Percentiles rank a stretch among this genome's conserved stretches.
Evolutionary conservation across 441 rosid genomes (phyloP).

Genomic region (Gossypium trilobum): DNA sequence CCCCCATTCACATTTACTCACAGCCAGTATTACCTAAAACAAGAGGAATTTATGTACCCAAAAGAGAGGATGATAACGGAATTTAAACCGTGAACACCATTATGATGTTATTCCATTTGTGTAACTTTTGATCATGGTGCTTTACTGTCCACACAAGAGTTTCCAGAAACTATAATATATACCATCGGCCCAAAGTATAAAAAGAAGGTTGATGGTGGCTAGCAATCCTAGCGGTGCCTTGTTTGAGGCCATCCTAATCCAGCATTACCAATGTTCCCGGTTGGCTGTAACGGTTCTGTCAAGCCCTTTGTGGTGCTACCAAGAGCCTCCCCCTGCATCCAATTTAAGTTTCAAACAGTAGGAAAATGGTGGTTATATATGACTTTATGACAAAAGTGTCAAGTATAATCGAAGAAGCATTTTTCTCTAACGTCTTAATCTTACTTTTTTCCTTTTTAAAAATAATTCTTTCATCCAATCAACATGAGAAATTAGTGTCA

Average conservation of each 20-base stretch:
- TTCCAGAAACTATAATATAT: background rate
- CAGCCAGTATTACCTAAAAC: background rate
- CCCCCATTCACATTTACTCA: background rate
- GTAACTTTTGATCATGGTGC: background rate
- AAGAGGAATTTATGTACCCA: background rate
- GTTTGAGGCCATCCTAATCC: constrained; percentile 68
- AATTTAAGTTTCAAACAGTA: background rate
- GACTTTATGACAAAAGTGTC: background rate
- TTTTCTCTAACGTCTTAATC: background rate
- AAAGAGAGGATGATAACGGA: background rate
- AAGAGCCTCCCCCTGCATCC: constrained; percentile 66
- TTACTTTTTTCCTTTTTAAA: background rate
- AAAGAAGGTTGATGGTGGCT: background rate
- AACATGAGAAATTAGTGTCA: background rate
- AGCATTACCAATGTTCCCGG: constrained; percentile 66
- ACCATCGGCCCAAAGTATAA: background rate
- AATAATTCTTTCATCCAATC: background rate
- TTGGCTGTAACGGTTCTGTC: constrained; percentile 58
- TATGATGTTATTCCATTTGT: background rate
- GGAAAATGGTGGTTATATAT: background rate
- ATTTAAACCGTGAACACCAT: background rate
- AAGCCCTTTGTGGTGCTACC: constrained; percentile 61
- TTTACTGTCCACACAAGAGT: background rate
- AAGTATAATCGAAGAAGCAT: background rate
- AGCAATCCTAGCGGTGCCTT: constrained; percentile 8